Base-by-base conservation (phyloP, 164 flowering plant genomes). In the Houttuynia cordata region DNA sequence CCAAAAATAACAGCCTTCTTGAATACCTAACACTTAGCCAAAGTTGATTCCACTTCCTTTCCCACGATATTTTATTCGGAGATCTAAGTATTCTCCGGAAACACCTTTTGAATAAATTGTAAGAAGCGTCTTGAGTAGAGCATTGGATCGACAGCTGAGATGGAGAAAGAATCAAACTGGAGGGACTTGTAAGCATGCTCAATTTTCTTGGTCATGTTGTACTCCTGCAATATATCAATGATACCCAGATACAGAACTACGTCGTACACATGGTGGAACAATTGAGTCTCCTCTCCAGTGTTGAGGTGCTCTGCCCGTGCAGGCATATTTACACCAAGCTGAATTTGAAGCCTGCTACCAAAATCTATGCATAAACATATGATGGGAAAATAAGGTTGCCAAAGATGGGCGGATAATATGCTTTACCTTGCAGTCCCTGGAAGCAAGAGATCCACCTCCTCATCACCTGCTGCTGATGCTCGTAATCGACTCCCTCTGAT, bases 271-370 rank as follows among this genome's bases (percentile, higher is more conserved):
- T 80, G 83, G 53, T 83, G 85, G 45, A 91, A 83, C 71, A 74
- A 69, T 67, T 74, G 70, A 37, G 68, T 53, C 53, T 73, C 79
- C 55, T 79, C 75, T 49, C 78, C 69, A 41, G 74, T 80, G 8
- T 80, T 80, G 34, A 76, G 79, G 61, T 58, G 83, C 77, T 94
- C 97, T 45, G 99, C 99, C 66, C 96, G 76, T 23, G 99, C 91
- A 55, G 99, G 97, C 99, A 94, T 85, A 79, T 91, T 94, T 61
- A 94, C 97, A n/a, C 99, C 99, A 25, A 90, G 91, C 75, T 90
- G 99, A 72, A 93, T 90, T 66, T 90, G 99, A 21, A 93, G 80
- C 65, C 99, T 90, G 92, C 59, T 62, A 34, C 20, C 4, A 53
- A 24, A 49, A 13, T 23, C 25, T 53, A 18, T 30, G 40, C 30